Evolutionary conservation across 768 basidiomycete genomes (phyloP), one percentile per base, ranked within the genome.

Genomic region (Lactifluus rugatus): DNA sequence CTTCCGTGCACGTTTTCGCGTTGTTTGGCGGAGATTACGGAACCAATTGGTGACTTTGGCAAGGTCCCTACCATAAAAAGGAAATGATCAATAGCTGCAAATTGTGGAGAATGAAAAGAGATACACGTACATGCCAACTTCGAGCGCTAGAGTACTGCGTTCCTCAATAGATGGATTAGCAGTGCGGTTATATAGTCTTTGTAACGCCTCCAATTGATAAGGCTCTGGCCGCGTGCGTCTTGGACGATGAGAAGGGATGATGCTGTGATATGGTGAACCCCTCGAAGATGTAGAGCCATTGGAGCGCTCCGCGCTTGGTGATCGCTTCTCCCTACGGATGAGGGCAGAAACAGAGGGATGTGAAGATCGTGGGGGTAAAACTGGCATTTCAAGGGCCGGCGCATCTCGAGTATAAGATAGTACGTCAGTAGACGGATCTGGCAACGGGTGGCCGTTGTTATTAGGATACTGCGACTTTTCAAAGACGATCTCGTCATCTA

Each of bases 11-110:
- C 87, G 81, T 70, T 83, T 89, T 44, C 87, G 74, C n/a, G 87
- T 78, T 17, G 85, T 86, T 72, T 91, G 88, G 37, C 88, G 80
- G 57, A 90, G 76, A 67, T 91, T 91, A 36, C 88, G 78, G 76
- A 90, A 90, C 88, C 88, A 91, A 69, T 91, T 91, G 17, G 88
- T 89, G 52, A 91, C 87, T 71, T 88, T 89, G 62, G 83, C 84
- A 56, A 90, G 70, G 70, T 91, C 88, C 88, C 63, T 64, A 26
- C 41, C 48, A 39, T 47, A 81, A 64, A 66, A 58, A 56, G 60
- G 56, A 23, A 34, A 28, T 1, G 2, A 28, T 56, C 21, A 36
- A 42, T 49, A 8, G n/a, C 54, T 66, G 57, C n/a, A 13, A 54
- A 25, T 9, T 39, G 36, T 34, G 19, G 36, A 39, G 41, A 21